Base-by-base conservation (phyloP, 805 yeast genomes). In the Komagataella pseudopastoris region DNA sequence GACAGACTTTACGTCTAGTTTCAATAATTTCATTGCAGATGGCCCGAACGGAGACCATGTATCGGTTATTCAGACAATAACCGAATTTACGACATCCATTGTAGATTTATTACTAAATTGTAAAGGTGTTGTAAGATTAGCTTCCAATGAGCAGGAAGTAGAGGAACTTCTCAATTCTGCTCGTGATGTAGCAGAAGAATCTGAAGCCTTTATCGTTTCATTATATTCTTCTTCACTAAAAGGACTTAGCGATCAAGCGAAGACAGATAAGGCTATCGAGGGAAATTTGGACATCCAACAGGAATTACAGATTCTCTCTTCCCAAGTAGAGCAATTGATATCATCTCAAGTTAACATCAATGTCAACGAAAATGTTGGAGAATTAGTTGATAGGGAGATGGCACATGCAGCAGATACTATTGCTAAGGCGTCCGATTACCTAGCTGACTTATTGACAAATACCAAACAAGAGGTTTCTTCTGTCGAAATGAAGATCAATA, bases 1-100 rank as follows among this genome's bases (percentile, higher is more conserved):
- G 0, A 86, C 90, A 5, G 90, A 84, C 45, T 87, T 89, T 64
- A 85, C 95, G 4, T 77, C 81, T 23, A 78, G 83, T 6, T 88
- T 87, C 71, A 86, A 83, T 62, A 75, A 78, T 50, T 83, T 78
- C 59, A 70, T 88, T 50, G 89, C 85, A 4, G 96, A 86, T 61
- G 95, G 91, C 5, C 79, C 78, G 50, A 71, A 74, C 50, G 76
- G 81, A 24, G 86, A 81, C 54, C 87, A 82, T 57, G 72, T 80
- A 3, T 70, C 70, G 49, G 75, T 84, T 23, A 81, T 88, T 55
- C 75, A 77, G 56, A 71, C 84, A 0, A 75, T 84, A 49, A 78
- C 84, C 2, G 76, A 75, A 49, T 80, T 87, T 52, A 73, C 91
- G 1, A 68, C 80, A 18, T 69, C 86, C 2, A 67, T 83, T 46